These are phyloP conservation scores for Psilocybe sp. DNA, from an alignment of 768 basidiomycete genomes.

Conservation along the genomic window DNA sequence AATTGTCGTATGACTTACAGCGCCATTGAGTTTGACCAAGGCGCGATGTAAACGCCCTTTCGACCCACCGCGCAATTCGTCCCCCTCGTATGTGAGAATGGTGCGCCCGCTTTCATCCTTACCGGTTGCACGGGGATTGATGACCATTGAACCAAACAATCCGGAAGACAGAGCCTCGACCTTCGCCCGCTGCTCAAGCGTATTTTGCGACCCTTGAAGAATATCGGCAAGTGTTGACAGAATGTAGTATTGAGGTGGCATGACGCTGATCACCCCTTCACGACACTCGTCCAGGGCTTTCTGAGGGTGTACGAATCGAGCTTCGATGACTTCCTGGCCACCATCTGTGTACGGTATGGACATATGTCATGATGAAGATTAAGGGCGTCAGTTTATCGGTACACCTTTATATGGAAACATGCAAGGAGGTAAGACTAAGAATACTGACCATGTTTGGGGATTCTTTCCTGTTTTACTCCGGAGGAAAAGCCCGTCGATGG, in stretches of 20 bases:
- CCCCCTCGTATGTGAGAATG: conserved; percentile 65
- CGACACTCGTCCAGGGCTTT: conserved; percentile 51
- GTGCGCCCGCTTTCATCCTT: conserved; percentile 41
- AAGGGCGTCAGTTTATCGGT: neutral
- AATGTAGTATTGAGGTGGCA: conserved; percentile 78
- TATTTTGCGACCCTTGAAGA: conserved; percentile 39
- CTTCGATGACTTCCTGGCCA: conserved; percentile 65
- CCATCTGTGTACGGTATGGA: conserved; percentile 44
- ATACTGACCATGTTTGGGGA: conserved; percentile 54
- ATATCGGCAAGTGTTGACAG: conserved; percentile 57
- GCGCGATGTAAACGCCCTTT: conserved; percentile 60
- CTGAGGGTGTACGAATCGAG: conserved; percentile 60
- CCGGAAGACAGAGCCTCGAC: conserved; percentile 48
- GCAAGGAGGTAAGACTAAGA: neutral
- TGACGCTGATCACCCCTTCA: conserved; percentile 50
- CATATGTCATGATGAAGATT: neutral
- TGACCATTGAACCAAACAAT: conserved; percentile 57
- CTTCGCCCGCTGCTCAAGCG: conserved; percentile 41
- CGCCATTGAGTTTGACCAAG: conserved; percentile 44
- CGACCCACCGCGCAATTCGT: conserved; percentile 62
- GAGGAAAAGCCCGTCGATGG: conserved; percentile 47
- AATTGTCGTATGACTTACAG: conserved; percentile 37
- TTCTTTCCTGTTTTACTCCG: conserved; percentile 51
- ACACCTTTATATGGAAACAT: neutral
- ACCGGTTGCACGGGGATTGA: conserved; percentile 47